Evolutionary conservation across 2,329 filamentous ascomycete genomes (phyloP), one percentile per base, ranked within the genome.

Genomic region (Mycosphaerelloides madeirae): DNA sequence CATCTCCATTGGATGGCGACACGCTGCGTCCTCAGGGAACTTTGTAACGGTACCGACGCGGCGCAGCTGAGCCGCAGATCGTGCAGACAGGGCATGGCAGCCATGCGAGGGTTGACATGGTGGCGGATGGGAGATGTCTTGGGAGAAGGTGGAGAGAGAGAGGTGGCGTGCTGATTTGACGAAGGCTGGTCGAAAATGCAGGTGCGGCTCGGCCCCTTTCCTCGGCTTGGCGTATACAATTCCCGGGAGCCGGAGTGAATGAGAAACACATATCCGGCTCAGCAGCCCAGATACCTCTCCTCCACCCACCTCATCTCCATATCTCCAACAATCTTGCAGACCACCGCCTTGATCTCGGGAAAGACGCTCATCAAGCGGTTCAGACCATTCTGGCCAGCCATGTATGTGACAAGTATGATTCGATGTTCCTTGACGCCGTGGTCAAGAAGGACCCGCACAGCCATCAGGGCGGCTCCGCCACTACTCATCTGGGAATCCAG

Each of bases 401-500:
- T 85, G 63, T 94, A 96, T 3, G 91, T 95, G 31, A 95, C 90
- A 64, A 97, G 84, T 28, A 96, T 87, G 53, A 98, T 95, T 53
- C 77, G 83, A 35, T 87, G 79, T 62, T 93, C 83, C 5, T 80
- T 71, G 6, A 97, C 90, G 9, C 93, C 93, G 61, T 97, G 90
- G 65, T 98, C 93, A 13, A 95, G 81, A 41, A 98, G 72, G n/a
- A 97, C 87, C 61, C 93, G 85, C 32, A 97, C 90, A 1, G 93
- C 89, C 93, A 98, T 98, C 46, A 98, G 71, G 3, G 80, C 81
- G 11, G 81, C 80, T 29, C 90, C 91, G 33, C 93, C 93, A 49
- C 84, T 90, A 19, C 87, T 88, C 85, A 97, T 96, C 64, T 98
- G 93, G 12, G 90, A 84, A 65, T 97, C 93, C 15, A 97, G 73